phyloP scores from a whole-genome alignment of 2,329 filamentous ascomycete genomes.

The Graphium sp. region DNA sequence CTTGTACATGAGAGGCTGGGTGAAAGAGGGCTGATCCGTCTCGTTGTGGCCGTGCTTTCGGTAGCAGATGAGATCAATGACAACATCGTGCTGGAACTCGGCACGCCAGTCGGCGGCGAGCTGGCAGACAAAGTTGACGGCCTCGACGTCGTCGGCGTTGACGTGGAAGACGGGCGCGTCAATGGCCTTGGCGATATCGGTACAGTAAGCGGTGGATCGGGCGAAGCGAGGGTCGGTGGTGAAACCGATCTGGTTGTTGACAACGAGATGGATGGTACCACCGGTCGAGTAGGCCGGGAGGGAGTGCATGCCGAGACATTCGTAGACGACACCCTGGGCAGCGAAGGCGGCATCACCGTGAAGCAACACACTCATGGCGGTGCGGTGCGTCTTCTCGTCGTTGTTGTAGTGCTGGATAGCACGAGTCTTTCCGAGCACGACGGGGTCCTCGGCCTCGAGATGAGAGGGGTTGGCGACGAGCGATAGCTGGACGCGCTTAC shows the following conservation, averaged over 20 bases:
- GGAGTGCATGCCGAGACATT: constrained; percentile 94
- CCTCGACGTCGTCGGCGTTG: constrained; percentile 96
- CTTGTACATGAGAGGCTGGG: constrained; percentile 99
- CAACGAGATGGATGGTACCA: constrained; percentile 89
- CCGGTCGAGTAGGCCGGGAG: constrained; percentile 93
- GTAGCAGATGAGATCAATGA: constrained; percentile 97
- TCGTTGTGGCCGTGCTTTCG: constrained; percentile 99
- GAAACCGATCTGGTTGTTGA: constrained; percentile 99
- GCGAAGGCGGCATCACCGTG: constrained; percentile 97
- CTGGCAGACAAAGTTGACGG: constrained; percentile 96
- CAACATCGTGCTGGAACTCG: constrained; percentile 95
- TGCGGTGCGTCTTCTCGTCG: constrained; percentile 75
- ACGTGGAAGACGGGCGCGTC: constrained; percentile 98
- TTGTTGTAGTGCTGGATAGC: constrained; percentile 99
- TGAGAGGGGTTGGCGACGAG: constrained; percentile 97
- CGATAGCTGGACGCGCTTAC: constrained; percentile 97
- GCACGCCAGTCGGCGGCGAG: constrained; percentile 94
- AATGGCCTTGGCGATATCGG: constrained; percentile 96
- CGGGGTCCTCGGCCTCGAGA: constrained; percentile 93
- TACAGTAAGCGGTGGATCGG: constrained; percentile 96
- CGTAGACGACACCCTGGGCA: constrained; percentile 92
- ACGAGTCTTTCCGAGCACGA: constrained; percentile 92
- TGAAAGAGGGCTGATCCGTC: constrained; percentile 98
- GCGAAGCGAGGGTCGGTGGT: constrained; percentile 96
- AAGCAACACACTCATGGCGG: constrained; percentile 87